Base-by-base conservation (phyloP, 2,329 filamentous ascomycete genomes). In the Colletotrichum sp. region DNA sequence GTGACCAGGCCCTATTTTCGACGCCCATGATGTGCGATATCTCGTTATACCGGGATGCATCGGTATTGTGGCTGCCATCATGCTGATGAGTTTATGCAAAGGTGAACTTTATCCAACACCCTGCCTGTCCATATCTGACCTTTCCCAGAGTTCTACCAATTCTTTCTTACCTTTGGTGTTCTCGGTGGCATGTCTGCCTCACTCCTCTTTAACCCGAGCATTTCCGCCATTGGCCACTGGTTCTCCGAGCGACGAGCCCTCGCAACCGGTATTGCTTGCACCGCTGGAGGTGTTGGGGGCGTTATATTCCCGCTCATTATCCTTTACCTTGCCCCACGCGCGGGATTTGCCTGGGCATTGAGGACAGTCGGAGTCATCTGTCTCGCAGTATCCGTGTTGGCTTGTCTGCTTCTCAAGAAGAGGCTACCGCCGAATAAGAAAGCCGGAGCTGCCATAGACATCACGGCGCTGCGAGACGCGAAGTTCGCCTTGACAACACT, bases 231-330 rank as follows among this genome's bases (percentile, higher is more conserved):
- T 5, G 92, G 92, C 0, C 94, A 95, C 79, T 95, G 89, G 85
- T 95, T 95, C 84, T 86, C 89, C 7, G 83, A 85, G 12, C 90
- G 90, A 61, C 90, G 94, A 10, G 94, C 90, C 3, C 88, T 92
- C 66, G 93, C 94, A 2, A 95, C 92, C 1, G 94, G 94, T 8
- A 85, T 95, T 32, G 93, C 93, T 5, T 90, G 92, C 13, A 91
- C 92, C 0, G 94, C 94, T 3, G 91, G 90, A 6, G 91, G 89
- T 6, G 80, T 92, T 5, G 91, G 91, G 4, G 91, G 91, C 4
- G 86, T 93, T 52, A 80, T 88, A 1, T 92, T 92, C 56, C 80
- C 83, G 0, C 77, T 84, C 8, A 79, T 83, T 36, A 80, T 83
- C 12, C 76, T 80, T 2, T 81, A 80, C 24, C 69, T 80, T 6